Percentiles rank a stretch among this genome's conserved stretches.
phyloP scores from a whole-genome alignment of 371 early-diverging fungal species.

The Actinomortierella ambigua region DNA sequence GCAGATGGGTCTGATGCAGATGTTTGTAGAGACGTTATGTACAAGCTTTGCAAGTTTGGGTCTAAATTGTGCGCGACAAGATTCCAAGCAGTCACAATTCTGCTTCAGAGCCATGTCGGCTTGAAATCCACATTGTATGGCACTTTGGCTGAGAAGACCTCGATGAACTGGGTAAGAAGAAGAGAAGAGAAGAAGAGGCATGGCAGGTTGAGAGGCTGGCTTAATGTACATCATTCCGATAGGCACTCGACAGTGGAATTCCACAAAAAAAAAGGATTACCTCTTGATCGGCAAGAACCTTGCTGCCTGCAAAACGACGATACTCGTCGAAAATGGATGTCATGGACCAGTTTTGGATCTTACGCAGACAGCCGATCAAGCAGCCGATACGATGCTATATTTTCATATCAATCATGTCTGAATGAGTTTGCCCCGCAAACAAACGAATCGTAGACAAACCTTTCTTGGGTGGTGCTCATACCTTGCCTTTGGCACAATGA shows the following conservation, averaged over 20 bases:
- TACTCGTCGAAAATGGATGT: conserved; percentile 97
- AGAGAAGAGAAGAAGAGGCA: neutral
- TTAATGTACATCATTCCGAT: neutral
- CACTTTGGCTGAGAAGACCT: conserved; percentile 67
- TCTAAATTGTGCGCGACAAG: no score
- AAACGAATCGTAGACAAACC: neutral
- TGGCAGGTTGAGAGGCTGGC: neutral
- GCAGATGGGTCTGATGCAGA: no score
- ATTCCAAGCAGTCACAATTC: no score
- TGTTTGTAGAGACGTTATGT: no score
- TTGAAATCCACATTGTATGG: conserved; percentile 56
- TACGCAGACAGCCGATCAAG: conserved; percentile 90
- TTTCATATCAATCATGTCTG: neutral
- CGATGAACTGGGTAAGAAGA: conserved; percentile 62
- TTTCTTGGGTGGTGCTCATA: conserved; percentile 20
- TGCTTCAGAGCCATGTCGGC: conserved; percentile 67
- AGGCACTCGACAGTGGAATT: neutral
- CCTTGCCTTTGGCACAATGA: conserved; percentile 95
- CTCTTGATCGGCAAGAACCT: conserved; percentile 94
- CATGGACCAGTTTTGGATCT: conserved; percentile 93
- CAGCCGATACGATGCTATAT: conserved; percentile 89
- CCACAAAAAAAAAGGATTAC: conserved; percentile 46
- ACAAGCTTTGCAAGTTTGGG: no score
- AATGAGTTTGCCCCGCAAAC: neutral
- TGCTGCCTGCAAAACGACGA: conserved; percentile 88